A percentile compares a stretch with the other conserved stretches of the same genome.
Evolutionary conservation across 768 basidiomycete genomes (phyloP).

Genomic region (Russula lepida): DNA sequence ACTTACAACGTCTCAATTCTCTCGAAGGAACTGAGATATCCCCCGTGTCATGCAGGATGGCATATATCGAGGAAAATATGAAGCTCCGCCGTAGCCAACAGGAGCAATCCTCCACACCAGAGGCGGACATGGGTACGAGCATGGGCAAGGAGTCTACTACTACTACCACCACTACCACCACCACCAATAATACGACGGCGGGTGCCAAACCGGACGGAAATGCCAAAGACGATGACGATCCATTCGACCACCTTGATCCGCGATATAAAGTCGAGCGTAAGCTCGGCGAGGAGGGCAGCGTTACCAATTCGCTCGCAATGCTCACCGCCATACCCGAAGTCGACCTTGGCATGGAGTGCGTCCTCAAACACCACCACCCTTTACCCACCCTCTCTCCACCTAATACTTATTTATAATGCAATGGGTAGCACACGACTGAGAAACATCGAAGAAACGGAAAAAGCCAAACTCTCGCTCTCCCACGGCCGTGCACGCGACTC

Average conservation of each 20-base stretch:
- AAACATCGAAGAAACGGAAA: constrained; percentile 97
- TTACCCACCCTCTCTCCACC: not conserved
- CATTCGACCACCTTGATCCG: constrained; percentile 69
- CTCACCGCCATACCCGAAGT: constrained; percentile 97
- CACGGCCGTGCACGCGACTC: constrained; percentile 55
- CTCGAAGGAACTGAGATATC: not conserved
- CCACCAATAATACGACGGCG: not conserved
- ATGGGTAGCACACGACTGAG: constrained; percentile 64
- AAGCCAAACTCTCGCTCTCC: constrained; percentile 80
- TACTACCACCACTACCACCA: not conserved
- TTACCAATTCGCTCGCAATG: constrained; percentile 91
- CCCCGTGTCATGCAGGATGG: constrained; percentile 68
- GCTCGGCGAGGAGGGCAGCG: constrained; percentile 77
- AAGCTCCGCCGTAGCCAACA: constrained; percentile 55
- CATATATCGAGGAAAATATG: constrained; percentile 93
- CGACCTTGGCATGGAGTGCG: constrained; percentile 97
- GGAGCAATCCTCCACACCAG: constrained; percentile 28
- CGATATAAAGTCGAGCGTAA: constrained; percentile 47
- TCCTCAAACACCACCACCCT: constrained; percentile 21
- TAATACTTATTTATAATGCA: not conserved
- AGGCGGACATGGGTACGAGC: not conserved
- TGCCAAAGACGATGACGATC: constrained; percentile 56
- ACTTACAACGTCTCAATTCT: not conserved
- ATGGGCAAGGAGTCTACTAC: not conserved
- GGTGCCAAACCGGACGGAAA: constrained; percentile 32